These are phyloP conservation scores for Dactylellina haptotyla DNA, from an alignment of 2,329 filamentous ascomycete species.

Conservation along the genomic window DNA sequence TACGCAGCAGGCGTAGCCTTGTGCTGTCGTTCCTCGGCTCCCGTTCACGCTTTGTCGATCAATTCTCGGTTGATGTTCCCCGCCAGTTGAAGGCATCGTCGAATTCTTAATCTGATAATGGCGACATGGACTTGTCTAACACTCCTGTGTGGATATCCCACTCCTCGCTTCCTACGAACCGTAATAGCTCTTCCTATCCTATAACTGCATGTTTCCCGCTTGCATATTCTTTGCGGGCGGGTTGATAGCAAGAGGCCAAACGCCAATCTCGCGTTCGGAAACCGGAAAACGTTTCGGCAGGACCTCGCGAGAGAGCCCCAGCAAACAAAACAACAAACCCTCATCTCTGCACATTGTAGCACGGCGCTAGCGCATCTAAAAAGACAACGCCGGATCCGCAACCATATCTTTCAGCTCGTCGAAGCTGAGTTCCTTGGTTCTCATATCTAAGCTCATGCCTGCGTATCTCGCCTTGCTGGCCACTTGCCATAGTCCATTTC, in stretches of 20 bases:
- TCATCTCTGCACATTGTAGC: neutral
- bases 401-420: slow-evolving; percentile 20
- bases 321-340: neutral
- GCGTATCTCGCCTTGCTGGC: slow-evolving; percentile 18
- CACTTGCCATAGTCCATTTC: neutral
- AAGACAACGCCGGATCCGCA: neutral
- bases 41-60: neutral
- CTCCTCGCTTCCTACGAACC: neutral
- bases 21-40: slow-evolving; percentile 2
- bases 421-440: neutral
- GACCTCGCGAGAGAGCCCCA: slow-evolving; percentile 11
- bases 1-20: too few species aligned
- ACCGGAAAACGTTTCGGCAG: slow-evolving; percentile 13
- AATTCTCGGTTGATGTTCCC: neutral
- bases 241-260: too few species aligned
- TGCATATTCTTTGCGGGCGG: too few species aligned
- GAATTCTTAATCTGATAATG: neutral
- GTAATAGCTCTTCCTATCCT: neutral
- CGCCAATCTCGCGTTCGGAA: slow-evolving; percentile 32
- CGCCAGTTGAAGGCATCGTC: neutral
- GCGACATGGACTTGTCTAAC: neutral
- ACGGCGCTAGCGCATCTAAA: neutral
- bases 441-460: slow-evolving; percentile 12
- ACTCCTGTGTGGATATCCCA: neutral
- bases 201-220: slow-evolving; percentile 10